Base-by-base conservation (phyloP, 1,139 yeast genomes). In the Yamadazyma conglobata region DNA sequence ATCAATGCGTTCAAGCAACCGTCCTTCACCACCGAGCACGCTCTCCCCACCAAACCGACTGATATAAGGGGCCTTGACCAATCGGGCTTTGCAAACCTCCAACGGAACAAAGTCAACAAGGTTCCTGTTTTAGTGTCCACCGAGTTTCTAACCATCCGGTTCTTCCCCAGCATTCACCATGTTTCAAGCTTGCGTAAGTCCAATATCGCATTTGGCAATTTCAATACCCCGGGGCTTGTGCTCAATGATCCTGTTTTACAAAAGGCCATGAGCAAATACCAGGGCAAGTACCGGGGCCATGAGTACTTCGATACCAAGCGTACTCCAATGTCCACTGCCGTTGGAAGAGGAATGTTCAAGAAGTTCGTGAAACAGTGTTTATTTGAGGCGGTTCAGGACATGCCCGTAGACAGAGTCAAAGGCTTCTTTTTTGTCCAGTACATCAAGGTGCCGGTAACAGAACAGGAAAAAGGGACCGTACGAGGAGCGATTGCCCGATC, bases 381-480 rank as follows among this genome's bases (percentile, higher is more conserved):
- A 8, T 53, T 50, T 32, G 39, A 46, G 6, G 40, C 58, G 5
- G 24, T 37, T 4, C 19, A 31, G 10, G 29, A 24, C 8, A 22
- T 31, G 10, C 37, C 33, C 2, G 44, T 31, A 4, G 12, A 26
- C 12, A 13, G 33, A 13, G 56, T 61, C 3, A 44, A 58, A n/a
- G 73, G 73, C 1, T 46, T 73, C 5, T 81, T 71, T 42, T 51
- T 60, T 23, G 63, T 72, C 34, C 44, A 52, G 8, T 47, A 67
- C 12, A 35, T 40, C 6, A 42, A 56, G 10, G 60, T 65, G 4
- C 81, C 84, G 0, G 54, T 55, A 0, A 38, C 40, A 5, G 45
- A 47, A 1, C 39, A 42, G 1, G 73, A 70, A 12, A 34, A 52
- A 27, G 34, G 43, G 2, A 42, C 45, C 15, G 54, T 73, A 12